Evolutionary conservation across 345 rosid genomes (phyloP), one percentile per base, ranked within the genome.

Genomic region (Hibiscus mutabilis): DNA sequence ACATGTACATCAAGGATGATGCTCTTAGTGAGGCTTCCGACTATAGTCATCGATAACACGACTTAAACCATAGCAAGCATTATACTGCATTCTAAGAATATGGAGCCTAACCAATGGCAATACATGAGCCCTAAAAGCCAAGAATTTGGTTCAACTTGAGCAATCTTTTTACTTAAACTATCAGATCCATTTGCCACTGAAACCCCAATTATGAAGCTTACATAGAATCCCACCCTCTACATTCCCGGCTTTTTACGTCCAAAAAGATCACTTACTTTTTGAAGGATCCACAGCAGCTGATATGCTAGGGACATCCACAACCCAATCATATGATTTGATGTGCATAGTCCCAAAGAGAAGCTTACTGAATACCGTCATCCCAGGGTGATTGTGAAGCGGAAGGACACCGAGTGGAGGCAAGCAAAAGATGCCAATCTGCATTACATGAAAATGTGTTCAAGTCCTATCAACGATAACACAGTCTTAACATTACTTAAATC

Each of bases 351-450:
- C 98, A 15, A 91, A 91, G 6, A 96, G 88, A 68, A 96, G 89
- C 85, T 92, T 92, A 80, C 97, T 88, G 73, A 96, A 96, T 46
- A 96, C 98, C 0, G 98, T 96, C 99, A 96, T 96, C 74, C 87
- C 91, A 5, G 99, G 98, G 82, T 96, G 99, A 66, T 96, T 88
- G 76, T 96, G 99, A 56, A 96, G 96, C 1, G 98, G 99, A 78
- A 96, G 84, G 62, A 87, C 94, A 61, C 87, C 92, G 12, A 87
- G 81, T 10, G 94, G 92, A 3, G 98, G 99, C 81, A 96, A 87
- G 80, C 98, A 92, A 79, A 91, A 96, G 73, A 96, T 91, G 59
- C 91, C 97, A 62, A 96, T 91, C 99, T 96, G 85, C 65, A 29
- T 79, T 2, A 64, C 68, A 59, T 27, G 10, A 29, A 74, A 61